Evolutionary conservation across 2,329 filamentous ascomycete genomes (phyloP).

Genomic region (Botryotinia convoluta): DNA sequence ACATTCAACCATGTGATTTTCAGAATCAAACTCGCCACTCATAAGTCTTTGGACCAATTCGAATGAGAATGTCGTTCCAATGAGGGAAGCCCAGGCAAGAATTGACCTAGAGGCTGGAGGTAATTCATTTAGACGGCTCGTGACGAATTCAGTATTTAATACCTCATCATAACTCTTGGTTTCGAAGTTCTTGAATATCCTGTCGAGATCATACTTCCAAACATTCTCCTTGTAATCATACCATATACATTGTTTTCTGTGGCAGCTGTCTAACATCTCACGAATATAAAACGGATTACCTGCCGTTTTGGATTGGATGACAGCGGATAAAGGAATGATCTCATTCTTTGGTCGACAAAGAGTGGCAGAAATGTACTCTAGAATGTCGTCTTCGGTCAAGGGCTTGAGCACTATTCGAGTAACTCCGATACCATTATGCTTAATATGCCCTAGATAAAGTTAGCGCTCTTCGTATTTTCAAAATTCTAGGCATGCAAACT

Average conservation of each 20-base stretch:
- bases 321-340: slow-evolving; percentile 72
- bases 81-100: slow-evolving; percentile 78
- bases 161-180: slow-evolving; percentile 75
- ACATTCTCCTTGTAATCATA: slow-evolving; percentile 81
- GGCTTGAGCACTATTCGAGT: slow-evolving; percentile 72
- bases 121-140: slow-evolving; percentile 72
- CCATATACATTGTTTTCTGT: slow-evolving; percentile 84
- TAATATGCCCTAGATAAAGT: slow-evolving; percentile 34
- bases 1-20: slow-evolving; percentile 37
- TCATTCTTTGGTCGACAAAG: slow-evolving; percentile 72
- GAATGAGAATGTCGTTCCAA: slow-evolving; percentile 84
- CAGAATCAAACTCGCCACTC: slow-evolving; percentile 67
- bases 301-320: slow-evolving; percentile 71
- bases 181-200: slow-evolving; percentile 80
- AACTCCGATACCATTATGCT: slow-evolving; percentile 51
- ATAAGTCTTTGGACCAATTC: slow-evolving; percentile 74
- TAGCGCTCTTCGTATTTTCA: slow-evolving; percentile 25
- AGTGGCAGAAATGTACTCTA: slow-evolving; percentile 78
- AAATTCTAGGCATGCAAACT: slow-evolving; percentile 33
- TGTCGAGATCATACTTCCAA: slow-evolving; percentile 85
- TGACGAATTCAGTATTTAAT: slow-evolving; percentile 79
- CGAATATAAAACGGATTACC: slow-evolving; percentile 87
- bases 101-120: slow-evolving; percentile 72
- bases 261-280: slow-evolving; percentile 84
- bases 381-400: slow-evolving; percentile 74